Base-by-base conservation (phyloP, 2,329 filamentous ascomycete genomes). In the Hansfordia pulvinata region DNA sequence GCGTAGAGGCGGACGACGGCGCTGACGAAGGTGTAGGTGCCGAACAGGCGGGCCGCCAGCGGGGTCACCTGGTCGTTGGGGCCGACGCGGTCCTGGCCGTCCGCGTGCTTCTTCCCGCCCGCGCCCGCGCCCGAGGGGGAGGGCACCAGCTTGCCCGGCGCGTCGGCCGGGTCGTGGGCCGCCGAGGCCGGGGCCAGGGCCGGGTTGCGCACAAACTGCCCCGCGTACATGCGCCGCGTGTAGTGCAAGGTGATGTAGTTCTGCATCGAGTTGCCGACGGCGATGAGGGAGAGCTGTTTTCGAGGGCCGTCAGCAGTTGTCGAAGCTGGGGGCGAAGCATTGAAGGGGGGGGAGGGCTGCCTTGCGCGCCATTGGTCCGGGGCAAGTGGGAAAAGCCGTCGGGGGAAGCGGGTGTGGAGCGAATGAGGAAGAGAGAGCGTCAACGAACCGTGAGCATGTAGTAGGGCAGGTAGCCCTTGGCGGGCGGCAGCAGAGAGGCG, bases 171-270 rank as follows among this genome's bases (percentile, higher is more conserved):
- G 42, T 68, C 54, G 49, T 52, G 58, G 19, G 41, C 46, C 23
- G 47, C 43, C 27, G 57, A 50, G 30, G 45, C 53, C 25, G 54
- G 42, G 8, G 51, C 52, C 8, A 68, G 50, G 17, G 52, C 46
- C 20, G 51, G 32, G 56, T 69, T 70, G 28, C 56, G 52, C 12
- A 73, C 53, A 41, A 71, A 73, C 35, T 56, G 56, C 33, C 74
- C 74, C 40, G 77, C 72, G 62, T 96, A 98, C 46, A 96, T 71
- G 50, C 83, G 78, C n/a, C 76, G 73, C 6, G 85, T 85, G 57
- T 82, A 92, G 50, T 75, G 64, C 4, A 86, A 65, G 11, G 84
- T 92, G 19, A 60, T 44, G 56, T 93, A 92, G 47, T 81, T 74
- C 61, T 94, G 86, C 24, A 92, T 49, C 19, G 75, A 79, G 62